These are phyloP conservation scores for Leptographium wingfieldii DNA, from an alignment of 2,329 filamentous ascomycete genomes.

Conservation along the genomic window DNA sequence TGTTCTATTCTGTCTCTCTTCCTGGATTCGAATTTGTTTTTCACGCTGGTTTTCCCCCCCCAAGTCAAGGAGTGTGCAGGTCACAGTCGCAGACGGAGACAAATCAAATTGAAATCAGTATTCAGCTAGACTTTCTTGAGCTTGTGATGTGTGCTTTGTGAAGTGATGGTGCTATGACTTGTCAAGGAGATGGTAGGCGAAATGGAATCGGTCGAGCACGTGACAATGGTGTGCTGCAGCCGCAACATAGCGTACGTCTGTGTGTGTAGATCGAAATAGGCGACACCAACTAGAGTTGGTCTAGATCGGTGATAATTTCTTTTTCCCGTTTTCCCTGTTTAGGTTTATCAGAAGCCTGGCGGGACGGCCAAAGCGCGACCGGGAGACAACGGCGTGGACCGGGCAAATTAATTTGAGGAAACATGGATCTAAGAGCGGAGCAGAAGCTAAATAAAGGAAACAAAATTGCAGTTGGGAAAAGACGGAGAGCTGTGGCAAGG, in stretches of 20 bases:
- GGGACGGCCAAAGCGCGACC: not conserved
- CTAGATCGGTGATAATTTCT: not conserved
- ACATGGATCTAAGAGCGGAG: not conserved
- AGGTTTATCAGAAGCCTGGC: not conserved
- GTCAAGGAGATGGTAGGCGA: too few relatives aligned
- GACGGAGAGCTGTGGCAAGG: too few relatives aligned
- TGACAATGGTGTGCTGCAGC: too few relatives aligned
- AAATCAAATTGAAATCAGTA: constrained; percentile 1
- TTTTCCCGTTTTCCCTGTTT: not conserved
- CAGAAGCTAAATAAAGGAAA: not conserved
- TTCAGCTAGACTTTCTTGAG: not conserved
- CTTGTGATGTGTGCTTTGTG: too few relatives aligned
- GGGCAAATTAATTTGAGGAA: not conserved
- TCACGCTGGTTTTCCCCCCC: not conserved
- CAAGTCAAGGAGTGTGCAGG: constrained; percentile 7
- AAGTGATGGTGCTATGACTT: not conserved
- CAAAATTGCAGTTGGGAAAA: not conserved
- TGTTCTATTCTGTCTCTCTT: constrained; percentile 1
- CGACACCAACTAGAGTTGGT: not conserved
- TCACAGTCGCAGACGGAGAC: constrained; percentile 18
- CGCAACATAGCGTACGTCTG: too few relatives aligned
- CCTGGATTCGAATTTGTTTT: constrained; percentile 1
- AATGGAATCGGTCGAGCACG: too few relatives aligned
- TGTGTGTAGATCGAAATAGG: not conserved
- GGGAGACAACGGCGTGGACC: not conserved